Base-by-base conservation (phyloP, 345 rosid species). In the Cochlearia excelsa region DNA sequence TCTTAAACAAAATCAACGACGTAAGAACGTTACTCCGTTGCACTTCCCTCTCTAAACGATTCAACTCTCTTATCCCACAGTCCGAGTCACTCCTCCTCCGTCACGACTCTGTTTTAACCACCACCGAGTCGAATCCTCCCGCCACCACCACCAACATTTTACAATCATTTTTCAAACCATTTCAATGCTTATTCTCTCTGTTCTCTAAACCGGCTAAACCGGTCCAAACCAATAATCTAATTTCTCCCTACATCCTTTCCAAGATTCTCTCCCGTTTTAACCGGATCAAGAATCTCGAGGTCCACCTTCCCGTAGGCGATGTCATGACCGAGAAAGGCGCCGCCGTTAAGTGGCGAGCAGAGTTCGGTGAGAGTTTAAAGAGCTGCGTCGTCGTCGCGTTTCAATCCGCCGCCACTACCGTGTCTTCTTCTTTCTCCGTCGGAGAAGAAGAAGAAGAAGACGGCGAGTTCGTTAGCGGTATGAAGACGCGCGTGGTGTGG, bases 1-100 rank as follows among this genome's bases (percentile, higher is more conserved):
- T 70, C 49, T 70, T 70, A 31, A 70, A 64, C 74, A 70, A 70
- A 70, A 60, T 70, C 1, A 55, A 50, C 45, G 74, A 70, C 55
- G 74, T 70, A 30, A 70, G 5, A 57, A 70, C 69, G 3, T 6
- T 70, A 39, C 69, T 70, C 35, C 69, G 70, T 37, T 70, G 74
- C n/a, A 34, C 29, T 16, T 29, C 60, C 3, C 64, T 70, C 43
- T 63, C 74, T 1, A 70, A 70, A 2, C 54, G 74, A n/a, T 70
- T 70, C 43, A 63, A 57, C 55, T 70, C 69, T 0, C 69, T 70
- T 30, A 60, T 51, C 1, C 69, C 74, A 30, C 74, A 64, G 9
- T 44, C 74, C 30, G 69, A 70, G 5, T 57, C 69, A 34, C 74
- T 70, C 49, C 1, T 45, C 65, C 74, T 70, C 61, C 61, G 44